These are phyloP conservation scores for Ambrosia artemisiifolia DNA, from an alignment of 129 eudicot species.

Conservation along the genomic window DNA sequence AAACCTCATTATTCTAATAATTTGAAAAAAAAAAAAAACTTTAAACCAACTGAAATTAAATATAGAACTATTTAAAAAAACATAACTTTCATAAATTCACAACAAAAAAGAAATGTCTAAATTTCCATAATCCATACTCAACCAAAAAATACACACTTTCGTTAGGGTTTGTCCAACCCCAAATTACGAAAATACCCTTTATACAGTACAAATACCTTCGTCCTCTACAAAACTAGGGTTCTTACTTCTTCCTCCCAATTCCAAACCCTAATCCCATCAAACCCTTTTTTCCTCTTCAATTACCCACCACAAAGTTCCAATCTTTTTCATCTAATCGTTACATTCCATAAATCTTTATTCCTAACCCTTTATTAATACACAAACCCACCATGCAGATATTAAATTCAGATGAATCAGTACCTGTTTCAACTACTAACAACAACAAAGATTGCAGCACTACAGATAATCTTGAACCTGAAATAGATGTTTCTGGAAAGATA, in stretches of 20 bases:
- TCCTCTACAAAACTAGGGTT: slow-evolving; percentile 29
- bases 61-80: too few species aligned
- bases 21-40: too few species aligned
- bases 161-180: not conserved
- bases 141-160: not conserved
- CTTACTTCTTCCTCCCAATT: slow-evolving; percentile 28
- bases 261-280: slow-evolving; percentile 19
- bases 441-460: not conserved
- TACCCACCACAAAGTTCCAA: not conserved
- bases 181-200: slow-evolving; percentile 17
- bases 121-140: not conserved
- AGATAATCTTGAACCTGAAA: slow-evolving; percentile 24
- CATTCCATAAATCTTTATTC: not conserved
- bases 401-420: slow-evolving; percentile 21
- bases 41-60: too few species aligned
- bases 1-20: too few species aligned
- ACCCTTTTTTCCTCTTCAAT: slow-evolving; percentile 5
- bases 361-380: slow-evolving; percentile 9
- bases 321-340: not conserved
- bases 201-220: slow-evolving; percentile 20
- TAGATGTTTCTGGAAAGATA: slow-evolving; percentile 59
- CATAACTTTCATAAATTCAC: too few species aligned
- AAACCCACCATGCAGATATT: slow-evolving; percentile 35
- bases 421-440: slow-evolving; percentile 13
- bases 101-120: too few species aligned